phyloP scores from a whole-genome alignment of 2,329 filamentous ascomycete genomes.

The Rutstroemia sydowiana region DNA sequence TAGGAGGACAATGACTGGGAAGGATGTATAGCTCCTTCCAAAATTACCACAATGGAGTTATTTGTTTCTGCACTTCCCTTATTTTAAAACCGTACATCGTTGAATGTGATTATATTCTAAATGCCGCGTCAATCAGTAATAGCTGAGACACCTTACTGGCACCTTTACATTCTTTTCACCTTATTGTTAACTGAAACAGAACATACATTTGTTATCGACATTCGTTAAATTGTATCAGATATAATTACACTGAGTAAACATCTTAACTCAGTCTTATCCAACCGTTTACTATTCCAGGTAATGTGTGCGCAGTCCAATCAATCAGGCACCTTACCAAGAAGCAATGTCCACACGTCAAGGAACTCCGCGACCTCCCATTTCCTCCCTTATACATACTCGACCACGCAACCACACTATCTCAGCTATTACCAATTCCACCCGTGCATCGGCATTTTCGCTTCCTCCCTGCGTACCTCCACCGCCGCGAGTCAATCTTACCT shows the following conservation, averaged over 20 bases:
- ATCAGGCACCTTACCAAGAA: background rate
- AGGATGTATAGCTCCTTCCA: too few species aligned
- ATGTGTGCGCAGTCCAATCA: too few species aligned
- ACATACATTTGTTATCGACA: background rate
- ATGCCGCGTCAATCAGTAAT: slow-evolving; percentile 4
- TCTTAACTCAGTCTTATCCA: too few species aligned
- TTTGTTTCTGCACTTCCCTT: background rate
- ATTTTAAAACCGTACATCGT: background rate
- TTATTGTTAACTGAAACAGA: background rate
- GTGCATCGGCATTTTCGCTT: background rate
- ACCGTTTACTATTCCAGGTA: too few species aligned
- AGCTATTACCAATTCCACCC: background rate
- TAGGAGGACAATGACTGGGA: too few species aligned
- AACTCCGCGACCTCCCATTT: slow-evolving; percentile 1
- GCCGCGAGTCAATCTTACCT: too few species aligned
- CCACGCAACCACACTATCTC: slow-evolving; percentile 4
- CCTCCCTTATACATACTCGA: slow-evolving; percentile 1
- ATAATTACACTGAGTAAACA: background rate
- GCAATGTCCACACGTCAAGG: slow-evolving; percentile 4
- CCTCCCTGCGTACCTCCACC: background rate
- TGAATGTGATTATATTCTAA: too few species aligned
- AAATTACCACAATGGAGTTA: too few species aligned
- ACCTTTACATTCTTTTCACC: slow-evolving; percentile 4
- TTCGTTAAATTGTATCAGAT: background rate
- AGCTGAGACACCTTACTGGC: slow-evolving; percentile 7